A percentile compares a stretch with the other conserved stretches of the same genome.
Conservation (phyloP, 345 rosid species). For the Chamaenerion angustifolium region DNA sequence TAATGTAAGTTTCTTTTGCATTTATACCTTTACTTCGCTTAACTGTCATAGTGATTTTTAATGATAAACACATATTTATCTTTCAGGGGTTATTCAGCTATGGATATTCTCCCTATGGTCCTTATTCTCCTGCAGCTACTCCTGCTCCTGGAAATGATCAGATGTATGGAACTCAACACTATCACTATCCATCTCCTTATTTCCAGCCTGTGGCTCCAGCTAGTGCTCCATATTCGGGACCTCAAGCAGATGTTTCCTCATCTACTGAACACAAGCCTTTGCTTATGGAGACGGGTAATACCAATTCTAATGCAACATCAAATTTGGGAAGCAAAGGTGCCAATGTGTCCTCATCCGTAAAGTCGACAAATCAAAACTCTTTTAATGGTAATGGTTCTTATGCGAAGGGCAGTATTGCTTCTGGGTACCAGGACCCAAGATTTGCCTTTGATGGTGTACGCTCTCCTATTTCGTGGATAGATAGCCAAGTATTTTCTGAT, state of each 20-base stretch:
- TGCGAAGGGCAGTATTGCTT: conserved; percentile 28
- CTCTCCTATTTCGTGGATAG: conserved; percentile 37
- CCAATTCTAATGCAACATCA: conserved; percentile 26
- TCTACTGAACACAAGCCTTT: conserved; percentile 47
- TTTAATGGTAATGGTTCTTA: conserved; percentile 33
- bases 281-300: conserved; percentile 40
- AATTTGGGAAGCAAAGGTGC: conserved; percentile 39
- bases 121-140: conserved; percentile 77
- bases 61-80: background rate
- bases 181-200: conserved; percentile 65
- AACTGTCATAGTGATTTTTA: background rate
- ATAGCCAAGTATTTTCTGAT: conserved; percentile 35
- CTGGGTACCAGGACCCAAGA: conserved; percentile 61
- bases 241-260: conserved; percentile 37
- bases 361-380: conserved; percentile 32
- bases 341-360: conserved; percentile 39
- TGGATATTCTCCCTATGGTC: conserved; percentile 52
- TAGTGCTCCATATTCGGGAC: conserved; percentile 36
- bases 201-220: conserved; percentile 46
- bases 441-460: conserved; percentile 39
- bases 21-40: background rate
- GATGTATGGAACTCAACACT: conserved; percentile 74
- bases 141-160: conserved; percentile 87
- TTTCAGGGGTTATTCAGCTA: conserved; percentile 55
- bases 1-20: conserved; percentile 27